Conservation (phyloP, 805 yeast genomes). For the Kluyveromyces wickerhamii region DNA sequence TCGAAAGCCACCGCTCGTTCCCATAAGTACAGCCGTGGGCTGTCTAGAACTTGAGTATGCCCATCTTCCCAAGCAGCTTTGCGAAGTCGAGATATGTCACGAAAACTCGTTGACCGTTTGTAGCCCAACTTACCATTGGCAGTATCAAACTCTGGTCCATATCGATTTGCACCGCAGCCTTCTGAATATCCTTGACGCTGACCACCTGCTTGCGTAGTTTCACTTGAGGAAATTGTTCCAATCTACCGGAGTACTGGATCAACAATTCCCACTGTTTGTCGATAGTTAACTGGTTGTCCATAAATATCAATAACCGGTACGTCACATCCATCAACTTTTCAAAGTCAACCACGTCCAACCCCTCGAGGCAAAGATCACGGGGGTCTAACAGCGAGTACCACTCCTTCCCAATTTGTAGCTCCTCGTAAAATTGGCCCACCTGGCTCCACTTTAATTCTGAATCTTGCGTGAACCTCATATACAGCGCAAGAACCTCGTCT, state of each 20-base stretch:
- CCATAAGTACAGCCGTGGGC: no score
- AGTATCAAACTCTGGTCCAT: slow-evolving; percentile 28
- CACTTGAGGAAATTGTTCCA: slow-evolving; percentile 16
- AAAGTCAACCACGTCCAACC: slow-evolving; percentile 40
- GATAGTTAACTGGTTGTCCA: slow-evolving; percentile 32
- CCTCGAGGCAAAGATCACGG: slow-evolving; percentile 31
- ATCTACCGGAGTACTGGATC: slow-evolving; percentile 20
- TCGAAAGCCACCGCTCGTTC: no score
- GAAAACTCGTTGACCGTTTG: slow-evolving; percentile 31
- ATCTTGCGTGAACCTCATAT: slow-evolving; percentile 34
- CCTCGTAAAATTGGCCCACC: slow-evolving; percentile 24
- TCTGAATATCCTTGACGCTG: slow-evolving; percentile 33
- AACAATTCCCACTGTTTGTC: slow-evolving; percentile 37
- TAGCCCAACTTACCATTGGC: slow-evolving; percentile 41
- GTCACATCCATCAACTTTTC: slow-evolving; percentile 37
- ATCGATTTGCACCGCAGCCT: slow-evolving; percentile 27
- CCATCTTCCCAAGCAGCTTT: slow-evolving; percentile 40
- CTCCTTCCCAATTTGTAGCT: slow-evolving; percentile 27
- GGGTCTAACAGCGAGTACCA: slow-evolving; percentile 24
- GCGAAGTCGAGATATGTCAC: slow-evolving; percentile 42
- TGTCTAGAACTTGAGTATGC: slow-evolving; percentile 29
- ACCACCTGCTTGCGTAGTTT: slow-evolving; percentile 20
- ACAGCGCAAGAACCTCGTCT: slow-evolving; percentile 37
- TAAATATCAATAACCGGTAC: slow-evolving; percentile 34
- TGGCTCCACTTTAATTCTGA: slow-evolving; percentile 33